Evolutionary conservation across 139 green algal species (phyloP), one percentile per base, ranked within the genome.

Genomic region (Chlamydomonas schloesseri): DNA sequence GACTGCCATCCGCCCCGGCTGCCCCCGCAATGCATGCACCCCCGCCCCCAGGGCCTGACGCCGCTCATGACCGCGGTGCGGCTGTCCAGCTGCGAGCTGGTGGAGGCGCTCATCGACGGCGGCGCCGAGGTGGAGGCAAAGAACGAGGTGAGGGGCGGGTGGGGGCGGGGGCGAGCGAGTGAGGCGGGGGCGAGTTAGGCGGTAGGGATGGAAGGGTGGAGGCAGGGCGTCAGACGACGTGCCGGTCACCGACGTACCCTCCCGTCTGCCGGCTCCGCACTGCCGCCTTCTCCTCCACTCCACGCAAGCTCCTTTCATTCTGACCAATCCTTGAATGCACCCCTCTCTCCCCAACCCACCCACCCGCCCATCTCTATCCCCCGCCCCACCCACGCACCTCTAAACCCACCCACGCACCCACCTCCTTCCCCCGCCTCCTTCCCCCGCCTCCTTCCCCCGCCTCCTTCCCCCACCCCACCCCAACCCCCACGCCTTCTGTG

Each of bases 61-160:
- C 76, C 76, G 28, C 76, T 83, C 26, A 83, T 83, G 76, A 73
- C 60, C 37, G 76, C 76, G 23, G 76, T 83, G 13, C 76, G 76
- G 13, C 28, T 73, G 17, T 36, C 23, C 57, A 73, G 37, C 64
- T 21, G 28, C 9, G 76, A 83, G 36, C 60, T 83, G 37, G 76
- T 73, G 58, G 76, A 73, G 36, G 28, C 28, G 3, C 76, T 83
- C 8, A 28, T 83, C 17, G 60, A 72, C 21, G 76, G 60, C 4
- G 76, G 76, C 13, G 76, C 76, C 28, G 37, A 28, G 26, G 37
- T 83, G 36, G 60, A 73, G 60, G 60, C 37, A 3, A 60, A 57
- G 18, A 83, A 73, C 58, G 76, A 83, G 76, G 76, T 83, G 62
- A n/a, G 36, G 76, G 34, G 26, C 14, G 37, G 31, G 67, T 3